phyloP scores from a whole-genome alignment of 805 yeast genomes.

The Kodamaea nitidulidarum region DNA sequence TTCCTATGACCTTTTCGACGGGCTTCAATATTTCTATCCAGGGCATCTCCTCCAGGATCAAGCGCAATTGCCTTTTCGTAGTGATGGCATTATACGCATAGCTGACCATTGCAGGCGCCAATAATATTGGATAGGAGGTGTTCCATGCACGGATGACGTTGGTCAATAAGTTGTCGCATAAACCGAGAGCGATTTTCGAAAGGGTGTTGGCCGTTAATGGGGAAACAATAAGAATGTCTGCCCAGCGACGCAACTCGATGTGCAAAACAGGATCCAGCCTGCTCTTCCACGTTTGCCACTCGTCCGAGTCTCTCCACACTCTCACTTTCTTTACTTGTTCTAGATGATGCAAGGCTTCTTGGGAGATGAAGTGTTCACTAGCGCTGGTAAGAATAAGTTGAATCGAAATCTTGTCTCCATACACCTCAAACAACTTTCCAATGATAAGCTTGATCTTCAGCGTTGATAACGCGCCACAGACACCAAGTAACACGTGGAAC shows the following conservation, averaged over 20 bases:
- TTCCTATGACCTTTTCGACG: conserved; percentile 86
- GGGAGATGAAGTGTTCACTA: conserved; percentile 48
- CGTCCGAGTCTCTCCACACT: conserved; percentile 57
- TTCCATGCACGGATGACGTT: conserved; percentile 95
- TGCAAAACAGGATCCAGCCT: conserved; percentile 90
- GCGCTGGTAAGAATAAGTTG: conserved; percentile 53
- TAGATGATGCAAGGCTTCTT: conserved; percentile 38
- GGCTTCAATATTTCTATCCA: conserved; percentile 94
- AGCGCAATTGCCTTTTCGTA: conserved; percentile 75
- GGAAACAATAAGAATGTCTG: conserved; percentile 88
- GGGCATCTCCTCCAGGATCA: conserved; percentile 85
- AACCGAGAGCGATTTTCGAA: conserved; percentile 83
- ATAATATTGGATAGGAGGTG: conserved; percentile 77
- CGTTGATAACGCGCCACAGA: conserved; percentile 54
- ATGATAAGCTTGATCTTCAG: conserved; percentile 52
- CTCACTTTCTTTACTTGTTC: conserved; percentile 42
- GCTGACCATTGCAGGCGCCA: conserved; percentile 96
- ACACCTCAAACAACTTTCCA: conserved; percentile 48
- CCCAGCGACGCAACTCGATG: conserved; percentile 94
- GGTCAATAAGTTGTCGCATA: conserved; percentile 89
- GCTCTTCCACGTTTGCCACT: conserved; percentile 70
- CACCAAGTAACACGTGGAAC: conserved; percentile 52
- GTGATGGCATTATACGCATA: conserved; percentile 86
- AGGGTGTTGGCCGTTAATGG: conserved; percentile 92
- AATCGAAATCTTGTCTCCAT: conserved; percentile 47